phyloP scores from a whole-genome alignment of 495 filamentous ascomycete species.

The Penicillium samsonianum region DNA sequence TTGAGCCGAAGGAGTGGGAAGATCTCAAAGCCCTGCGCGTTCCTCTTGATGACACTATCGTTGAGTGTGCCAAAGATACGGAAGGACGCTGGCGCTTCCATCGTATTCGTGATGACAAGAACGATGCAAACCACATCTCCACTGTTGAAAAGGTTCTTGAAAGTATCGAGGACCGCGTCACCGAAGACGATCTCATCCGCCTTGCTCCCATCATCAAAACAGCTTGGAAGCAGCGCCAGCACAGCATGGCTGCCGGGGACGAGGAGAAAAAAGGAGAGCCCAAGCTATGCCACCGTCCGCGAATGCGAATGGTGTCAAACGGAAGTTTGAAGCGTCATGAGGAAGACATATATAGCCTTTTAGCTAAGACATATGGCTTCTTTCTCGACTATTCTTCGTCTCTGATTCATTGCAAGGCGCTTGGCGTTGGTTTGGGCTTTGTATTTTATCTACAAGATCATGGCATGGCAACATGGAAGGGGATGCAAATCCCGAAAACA shows the following conservation, averaged over 20 bases:
- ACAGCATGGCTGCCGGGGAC: slow-evolving; percentile 27
- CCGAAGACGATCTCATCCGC: slow-evolving; percentile 63
- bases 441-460: slow-evolving; percentile 6
- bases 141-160: slow-evolving; percentile 80
- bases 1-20: slow-evolving; percentile 83
- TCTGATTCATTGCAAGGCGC: slow-evolving; percentile 26
- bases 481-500: neutral
- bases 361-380: slow-evolving; percentile 14
- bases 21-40: slow-evolving; percentile 65
- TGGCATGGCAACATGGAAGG: slow-evolving; percentile 4
- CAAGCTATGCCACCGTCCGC: slow-evolving; percentile 24
- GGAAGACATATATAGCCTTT: slow-evolving; percentile 13
- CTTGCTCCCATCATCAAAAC: slow-evolving; percentile 66
- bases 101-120: slow-evolving; percentile 87
- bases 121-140: slow-evolving; percentile 81
- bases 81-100: slow-evolving; percentile 78
- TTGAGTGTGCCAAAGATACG: slow-evolving; percentile 82
- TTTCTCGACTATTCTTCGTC: slow-evolving; percentile 12
- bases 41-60: slow-evolving; percentile 77
- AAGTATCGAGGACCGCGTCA: slow-evolving; percentile 74
- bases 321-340: slow-evolving; percentile 50
- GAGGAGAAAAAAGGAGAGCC: slow-evolving; percentile 29
- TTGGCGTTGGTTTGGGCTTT: slow-evolving; percentile 17
- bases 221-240: slow-evolving; percentile 67
- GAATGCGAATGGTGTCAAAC: slow-evolving; percentile 47